Evolutionary conservation across 129 eudicot species (phyloP).

Genomic region (Helichrysum umbraculigerum): DNA sequence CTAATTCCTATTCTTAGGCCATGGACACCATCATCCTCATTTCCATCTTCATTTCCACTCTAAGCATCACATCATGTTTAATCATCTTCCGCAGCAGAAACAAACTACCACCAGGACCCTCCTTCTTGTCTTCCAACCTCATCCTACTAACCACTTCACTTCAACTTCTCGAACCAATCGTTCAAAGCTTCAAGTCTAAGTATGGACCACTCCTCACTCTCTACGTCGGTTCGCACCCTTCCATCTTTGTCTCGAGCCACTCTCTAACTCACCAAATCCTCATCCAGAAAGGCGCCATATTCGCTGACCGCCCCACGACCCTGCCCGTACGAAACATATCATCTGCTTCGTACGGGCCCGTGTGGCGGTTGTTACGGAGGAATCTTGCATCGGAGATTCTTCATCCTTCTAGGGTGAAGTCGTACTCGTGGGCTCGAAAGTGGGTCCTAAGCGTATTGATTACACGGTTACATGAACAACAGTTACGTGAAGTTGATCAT

Average conservation of each 20-base stretch:
- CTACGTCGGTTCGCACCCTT: background rate
- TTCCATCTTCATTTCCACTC: too few species aligned
- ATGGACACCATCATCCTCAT: too few species aligned
- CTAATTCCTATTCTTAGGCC: too few species aligned
- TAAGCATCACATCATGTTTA: too few species aligned
- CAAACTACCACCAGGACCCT: slow-evolving; percentile 16
- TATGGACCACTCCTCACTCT: slow-evolving; percentile 14
- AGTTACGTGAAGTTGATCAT: background rate
- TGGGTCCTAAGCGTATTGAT: background rate
- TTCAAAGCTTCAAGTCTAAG: background rate
- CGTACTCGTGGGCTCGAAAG: background rate
- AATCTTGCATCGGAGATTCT: slow-evolving; percentile 7
- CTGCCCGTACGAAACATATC: background rate
- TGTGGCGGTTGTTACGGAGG: background rate
- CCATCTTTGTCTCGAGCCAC: background rate
- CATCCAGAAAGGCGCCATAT: background rate
- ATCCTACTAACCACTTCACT: background rate
- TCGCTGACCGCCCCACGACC: background rate
- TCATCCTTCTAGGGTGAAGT: background rate
- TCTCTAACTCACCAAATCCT: background rate
- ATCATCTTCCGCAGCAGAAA: background rate
- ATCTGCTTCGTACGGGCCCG: slow-evolving; percentile 39
- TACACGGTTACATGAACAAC: background rate
- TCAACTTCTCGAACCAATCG: background rate
- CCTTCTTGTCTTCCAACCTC: slow-evolving; percentile 1